These are phyloP conservation scores for Barnettozyma vustinii DNA, from an alignment of 805 yeast genomes.

Conservation along the genomic window DNA sequence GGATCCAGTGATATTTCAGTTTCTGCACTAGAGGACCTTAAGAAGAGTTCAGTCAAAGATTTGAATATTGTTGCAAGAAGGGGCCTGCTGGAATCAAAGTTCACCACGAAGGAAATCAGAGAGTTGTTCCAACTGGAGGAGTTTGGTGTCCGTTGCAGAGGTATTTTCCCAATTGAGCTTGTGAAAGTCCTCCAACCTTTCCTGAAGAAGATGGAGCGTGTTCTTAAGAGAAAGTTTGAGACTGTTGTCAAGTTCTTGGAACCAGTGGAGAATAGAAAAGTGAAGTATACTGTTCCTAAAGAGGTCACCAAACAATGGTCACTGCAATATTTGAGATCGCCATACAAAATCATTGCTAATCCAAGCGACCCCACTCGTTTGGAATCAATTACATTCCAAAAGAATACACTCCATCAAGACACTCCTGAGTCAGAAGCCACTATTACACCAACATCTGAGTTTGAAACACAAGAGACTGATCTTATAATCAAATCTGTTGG, in stretches of 20 bases:
- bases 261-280: slow-evolving; percentile 26
- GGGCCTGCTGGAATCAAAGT: slow-evolving; percentile 80
- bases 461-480: slow-evolving; percentile 42
- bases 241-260: slow-evolving; percentile 49
- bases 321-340: slow-evolving; percentile 64
- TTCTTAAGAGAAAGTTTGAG: slow-evolving; percentile 60
- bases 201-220: slow-evolving; percentile 34
- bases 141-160: slow-evolving; percentile 42
- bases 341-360: slow-evolving; percentile 42
- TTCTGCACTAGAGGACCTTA: slow-evolving; percentile 51
- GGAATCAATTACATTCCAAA: slow-evolving; percentile 42
- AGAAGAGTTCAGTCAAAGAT: slow-evolving; percentile 47
- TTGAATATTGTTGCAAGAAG: slow-evolving; percentile 81
- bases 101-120: slow-evolving; percentile 86
- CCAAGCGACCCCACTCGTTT: slow-evolving; percentile 32
- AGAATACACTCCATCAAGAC: slow-evolving; percentile 40
- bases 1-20: slow-evolving; percentile 65
- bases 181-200: slow-evolving; percentile 21
- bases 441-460: slow-evolving; percentile 23
- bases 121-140: slow-evolving; percentile 65
- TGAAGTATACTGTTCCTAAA: slow-evolving; percentile 17
- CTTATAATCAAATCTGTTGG: slow-evolving; percentile 80
- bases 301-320: slow-evolving; percentile 42
- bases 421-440: slow-evolving; percentile 21
- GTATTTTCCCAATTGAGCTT: slow-evolving; percentile 32